These are phyloP conservation scores for Mortierella sp. DNA, from an alignment of 371 early-diverging fungal genomes.

Conservation along the genomic window DNA sequence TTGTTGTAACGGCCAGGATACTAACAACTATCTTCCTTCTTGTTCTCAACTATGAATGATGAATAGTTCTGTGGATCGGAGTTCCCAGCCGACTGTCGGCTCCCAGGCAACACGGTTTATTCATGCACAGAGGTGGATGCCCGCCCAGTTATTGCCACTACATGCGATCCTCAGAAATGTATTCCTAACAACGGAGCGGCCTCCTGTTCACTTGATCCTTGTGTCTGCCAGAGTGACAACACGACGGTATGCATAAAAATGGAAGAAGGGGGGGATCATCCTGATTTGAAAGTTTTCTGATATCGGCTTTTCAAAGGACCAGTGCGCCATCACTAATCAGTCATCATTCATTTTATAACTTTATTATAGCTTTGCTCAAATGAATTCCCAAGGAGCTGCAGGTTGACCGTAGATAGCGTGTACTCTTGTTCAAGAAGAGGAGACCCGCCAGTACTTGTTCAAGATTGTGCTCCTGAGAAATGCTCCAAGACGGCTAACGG, in stretches of 20 bases:
- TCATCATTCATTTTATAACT: too few relatives aligned
- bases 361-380: constrained; percentile 4
- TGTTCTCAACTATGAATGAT: background rate
- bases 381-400: background rate
- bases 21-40: background rate
- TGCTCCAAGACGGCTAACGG: too few relatives aligned
- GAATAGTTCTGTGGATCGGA: constrained; percentile 5
- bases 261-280: too few relatives aligned
- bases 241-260: constrained; percentile 2
- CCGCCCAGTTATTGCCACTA: background rate
- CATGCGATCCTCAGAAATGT: constrained; percentile 7
- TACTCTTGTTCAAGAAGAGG: too few relatives aligned
- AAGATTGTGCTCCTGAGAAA: too few relatives aligned
- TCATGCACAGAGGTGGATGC: background rate
- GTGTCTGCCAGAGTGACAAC: background rate
- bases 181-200: background rate
- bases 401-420: too few relatives aligned
- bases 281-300: too few relatives aligned
- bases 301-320: too few relatives aligned
- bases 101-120: background rate
- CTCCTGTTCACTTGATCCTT: background rate
- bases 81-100: background rate
- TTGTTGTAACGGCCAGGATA: too few relatives aligned
- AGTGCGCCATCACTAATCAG: too few relatives aligned
- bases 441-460: too few relatives aligned